Evolutionary conservation across 192 early-diverging fungal genomes (phyloP), one percentile per base, ranked within the genome.

Genomic region (Geranomyces variabilis): DNA sequence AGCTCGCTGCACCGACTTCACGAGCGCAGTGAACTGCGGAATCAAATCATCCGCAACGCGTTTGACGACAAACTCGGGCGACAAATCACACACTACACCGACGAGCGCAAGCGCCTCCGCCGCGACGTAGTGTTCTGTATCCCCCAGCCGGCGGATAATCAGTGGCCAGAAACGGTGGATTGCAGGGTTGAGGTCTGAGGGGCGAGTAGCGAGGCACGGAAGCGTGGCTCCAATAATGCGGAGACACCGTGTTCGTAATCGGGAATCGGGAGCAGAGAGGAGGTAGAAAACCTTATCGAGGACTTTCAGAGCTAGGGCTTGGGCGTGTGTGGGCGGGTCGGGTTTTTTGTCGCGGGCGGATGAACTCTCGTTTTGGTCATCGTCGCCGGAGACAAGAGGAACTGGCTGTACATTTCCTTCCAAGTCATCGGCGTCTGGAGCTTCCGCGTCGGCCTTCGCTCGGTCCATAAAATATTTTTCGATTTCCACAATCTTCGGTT

Each of bases 141-240:
- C 79, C 22, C 49, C 46, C 8, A 74, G 43, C 28, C 74, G 71
- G 2, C 53, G 29, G 1, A 70, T 29, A 24, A 83, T 26, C 10
- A 60, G 21, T 1, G 75, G 72, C 81, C 81, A 83, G 19, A 80
- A 46, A 17, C 29, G 34, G 65, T 83, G 81, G n/a, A 80, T 69
- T 19, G 65, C 36, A 0, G 77, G 75, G 46, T 77, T 67, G 10
- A 79, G 62, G 14, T 77, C 73, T 31, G n/a, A 36, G 5, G 55
- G 13, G 14, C 44, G 41, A 15, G 46, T 28, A 10, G 80, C 53
- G 26, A 82, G 21, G 10, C 3, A 3, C 1, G 47, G 53, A 19
- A 72, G 46, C 29, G 67, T 30, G 9, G 62, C 31, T 30, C 45
- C 13, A 24, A 66, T 45, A 13, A 80, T 66, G 36, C 67, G 49